A percentile compares a stretch with the other conserved stretches of the same genome.
phyloP scores from a whole-genome alignment of 805 yeast species.

The Zygotorulaspora florentina region DNA sequence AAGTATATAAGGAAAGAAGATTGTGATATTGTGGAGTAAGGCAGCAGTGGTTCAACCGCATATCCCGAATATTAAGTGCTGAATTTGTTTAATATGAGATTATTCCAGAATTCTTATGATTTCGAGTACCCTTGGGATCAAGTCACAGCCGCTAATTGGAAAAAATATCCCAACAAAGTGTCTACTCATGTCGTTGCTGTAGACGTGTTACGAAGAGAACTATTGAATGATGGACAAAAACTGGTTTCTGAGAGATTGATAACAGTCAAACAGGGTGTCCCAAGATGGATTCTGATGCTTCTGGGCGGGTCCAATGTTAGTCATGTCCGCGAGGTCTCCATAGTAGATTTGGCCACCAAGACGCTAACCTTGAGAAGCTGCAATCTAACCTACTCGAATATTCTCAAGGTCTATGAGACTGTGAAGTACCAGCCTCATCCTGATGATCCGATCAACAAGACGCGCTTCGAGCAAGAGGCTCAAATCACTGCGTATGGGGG shows the following conservation, averaged over 20 bases:
- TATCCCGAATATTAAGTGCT: background rate
- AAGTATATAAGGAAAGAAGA: background rate
- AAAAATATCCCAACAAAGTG: constrained; percentile 90
- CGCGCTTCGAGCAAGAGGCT: constrained; percentile 76
- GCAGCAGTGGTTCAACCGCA: background rate
- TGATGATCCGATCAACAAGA: constrained; percentile 44
- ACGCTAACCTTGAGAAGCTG: constrained; percentile 78
- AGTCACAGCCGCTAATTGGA: constrained; percentile 95
- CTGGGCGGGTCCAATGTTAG: constrained; percentile 72
- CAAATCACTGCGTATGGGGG: constrained; percentile 82
- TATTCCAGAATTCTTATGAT: constrained; percentile 63
- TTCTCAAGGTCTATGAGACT: constrained; percentile 78
- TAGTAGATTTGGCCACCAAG: constrained; percentile 62
- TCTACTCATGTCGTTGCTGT: constrained; percentile 93
- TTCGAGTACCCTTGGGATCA: constrained; percentile 90
- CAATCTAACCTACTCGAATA: constrained; percentile 73
- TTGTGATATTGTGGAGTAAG: background rate
- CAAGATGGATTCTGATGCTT: constrained; percentile 68
- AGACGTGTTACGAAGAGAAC: constrained; percentile 74
- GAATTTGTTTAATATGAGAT: constrained; percentile 51
- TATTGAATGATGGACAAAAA: constrained; percentile 48
- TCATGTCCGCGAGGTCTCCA: constrained; percentile 84
- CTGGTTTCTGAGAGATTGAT: constrained; percentile 82
- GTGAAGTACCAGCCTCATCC: constrained; percentile 77
- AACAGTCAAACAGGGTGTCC: constrained; percentile 83